Evolutionary conservation across 805 yeast genomes (phyloP).

Genomic region (Metschnikowia vanudenii): DNA sequence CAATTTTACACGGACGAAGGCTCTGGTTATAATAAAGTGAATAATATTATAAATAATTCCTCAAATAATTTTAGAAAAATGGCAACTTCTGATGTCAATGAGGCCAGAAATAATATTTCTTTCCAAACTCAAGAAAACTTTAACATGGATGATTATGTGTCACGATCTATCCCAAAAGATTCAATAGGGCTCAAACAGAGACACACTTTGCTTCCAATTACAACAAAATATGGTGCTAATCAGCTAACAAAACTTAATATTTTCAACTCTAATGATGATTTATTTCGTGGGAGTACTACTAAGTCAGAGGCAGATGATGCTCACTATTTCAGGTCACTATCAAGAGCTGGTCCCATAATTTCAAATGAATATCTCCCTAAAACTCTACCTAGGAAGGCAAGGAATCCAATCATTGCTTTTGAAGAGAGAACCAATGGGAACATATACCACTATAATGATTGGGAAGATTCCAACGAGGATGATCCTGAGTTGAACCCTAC

Average conservation of each 20-base stretch:
- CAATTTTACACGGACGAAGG: slow-evolving; percentile 12
- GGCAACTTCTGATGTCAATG: slow-evolving; percentile 12
- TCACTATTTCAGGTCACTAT: slow-evolving; percentile 1
- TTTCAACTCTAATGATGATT: background rate
- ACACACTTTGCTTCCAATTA: background rate
- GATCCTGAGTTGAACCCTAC: slow-evolving; percentile 4
- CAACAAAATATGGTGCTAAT: background rate
- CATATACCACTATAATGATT: background rate
- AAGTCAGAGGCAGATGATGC: background rate
- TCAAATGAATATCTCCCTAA: slow-evolving; percentile 17
- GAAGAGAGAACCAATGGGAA: background rate
- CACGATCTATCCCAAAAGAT: background rate
- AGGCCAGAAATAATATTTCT: slow-evolving; percentile 8
- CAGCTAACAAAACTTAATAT: background rate
- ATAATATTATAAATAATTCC: slow-evolving; percentile 3
- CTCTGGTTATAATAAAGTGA: slow-evolving; percentile 1
- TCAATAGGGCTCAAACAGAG: background rate
- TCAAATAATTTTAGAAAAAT: slow-evolving; percentile 17
- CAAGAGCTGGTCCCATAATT: slow-evolving; percentile 4
- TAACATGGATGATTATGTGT: background rate
- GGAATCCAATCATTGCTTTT: slow-evolving; percentile 14
- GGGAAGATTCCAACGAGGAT: slow-evolving; percentile 9
- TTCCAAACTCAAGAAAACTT: slow-evolving; percentile 1
- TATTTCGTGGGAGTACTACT: background rate
- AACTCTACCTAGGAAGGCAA: slow-evolving; percentile 7